Evolutionary conservation across 345 rosid species (phyloP).

Genomic region (Orychophragmus violaceus): DNA sequence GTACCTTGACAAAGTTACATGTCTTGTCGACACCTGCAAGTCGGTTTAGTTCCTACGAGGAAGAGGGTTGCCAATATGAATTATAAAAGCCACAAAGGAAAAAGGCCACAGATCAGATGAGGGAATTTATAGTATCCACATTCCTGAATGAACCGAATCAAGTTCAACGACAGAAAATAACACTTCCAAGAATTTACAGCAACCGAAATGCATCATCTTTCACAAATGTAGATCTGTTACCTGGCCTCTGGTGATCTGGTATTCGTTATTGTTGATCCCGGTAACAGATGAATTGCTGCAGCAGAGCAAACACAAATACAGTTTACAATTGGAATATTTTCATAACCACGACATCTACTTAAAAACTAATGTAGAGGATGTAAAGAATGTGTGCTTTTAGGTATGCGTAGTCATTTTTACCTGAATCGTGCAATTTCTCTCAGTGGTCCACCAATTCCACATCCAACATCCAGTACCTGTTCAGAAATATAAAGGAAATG

Average conservation of each 20-base stretch:
- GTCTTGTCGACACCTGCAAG: constrained; percentile 78
- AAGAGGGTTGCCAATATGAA: constrained; percentile 1
- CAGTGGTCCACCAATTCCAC: constrained; percentile 98
- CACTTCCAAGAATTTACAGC: not conserved
- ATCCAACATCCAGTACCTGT: constrained; percentile 97
- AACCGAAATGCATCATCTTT: not conserved
- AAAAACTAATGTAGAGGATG: not conserved
- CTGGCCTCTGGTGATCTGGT: constrained; percentile 98
- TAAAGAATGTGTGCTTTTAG: not conserved
- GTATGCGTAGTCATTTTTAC: constrained; percentile 36
- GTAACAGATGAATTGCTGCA: constrained; percentile 73
- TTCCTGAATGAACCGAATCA: not conserved
- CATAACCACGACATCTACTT: not conserved
- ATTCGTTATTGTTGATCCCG: constrained; percentile 94
- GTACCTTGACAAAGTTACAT: constrained; percentile 89
- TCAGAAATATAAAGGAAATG: constrained; percentile 9
- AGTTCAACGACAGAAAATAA: not conserved
- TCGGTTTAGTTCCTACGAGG: constrained; percentile 65
- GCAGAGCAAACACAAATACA: constrained; percentile 18
- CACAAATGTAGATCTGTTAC: constrained; percentile 32
- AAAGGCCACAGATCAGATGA: not conserved
- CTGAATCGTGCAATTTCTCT: constrained; percentile 96
- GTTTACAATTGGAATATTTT: not conserved
- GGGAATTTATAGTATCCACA: not conserved
- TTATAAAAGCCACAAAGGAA: not conserved